These are phyloP conservation scores for Paramecium sonneborni DNA, from an alignment of 73 alveolate genomes.

Conservation along the genomic window DNA sequence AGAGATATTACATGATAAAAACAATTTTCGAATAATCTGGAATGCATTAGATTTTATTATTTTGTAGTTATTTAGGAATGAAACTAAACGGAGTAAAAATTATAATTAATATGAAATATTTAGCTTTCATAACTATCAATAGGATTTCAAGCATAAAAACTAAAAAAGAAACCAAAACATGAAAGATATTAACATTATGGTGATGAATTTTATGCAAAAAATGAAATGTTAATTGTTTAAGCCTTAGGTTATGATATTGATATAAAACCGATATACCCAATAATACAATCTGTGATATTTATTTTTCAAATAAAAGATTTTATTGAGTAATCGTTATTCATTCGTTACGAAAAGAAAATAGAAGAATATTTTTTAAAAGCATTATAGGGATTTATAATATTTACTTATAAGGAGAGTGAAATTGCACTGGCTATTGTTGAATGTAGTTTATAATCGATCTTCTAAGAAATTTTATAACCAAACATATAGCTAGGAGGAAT, in stretches of 20 bases:
- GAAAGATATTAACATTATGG: neutral
- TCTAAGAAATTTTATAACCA: neutral
- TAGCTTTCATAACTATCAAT: neutral
- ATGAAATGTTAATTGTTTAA: neutral
- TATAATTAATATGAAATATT: neutral
- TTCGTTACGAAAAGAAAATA: neutral
- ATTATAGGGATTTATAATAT: neutral
- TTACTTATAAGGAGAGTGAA: neutral
- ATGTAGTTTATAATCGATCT: neutral
- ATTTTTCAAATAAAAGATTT: neutral
- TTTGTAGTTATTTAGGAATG: neutral
- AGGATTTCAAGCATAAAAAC: neutral
- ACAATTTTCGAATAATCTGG: neutral
- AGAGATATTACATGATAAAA: neutral
- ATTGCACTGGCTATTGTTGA: neutral
- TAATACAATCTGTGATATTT: neutral
- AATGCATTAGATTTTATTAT: neutral
- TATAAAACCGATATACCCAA: neutral
- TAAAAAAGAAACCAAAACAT: slow-evolving; percentile 35
- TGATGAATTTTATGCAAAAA: slow-evolving; percentile 24
- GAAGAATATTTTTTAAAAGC: neutral
- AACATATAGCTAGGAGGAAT: neutral
- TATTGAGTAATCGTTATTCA: neutral
- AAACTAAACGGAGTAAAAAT: neutral
- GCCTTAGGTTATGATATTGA: neutral